Conservation (phyloP, 1,284 basidiomycete genomes). For the Apiotrichum gracile region DNA sequence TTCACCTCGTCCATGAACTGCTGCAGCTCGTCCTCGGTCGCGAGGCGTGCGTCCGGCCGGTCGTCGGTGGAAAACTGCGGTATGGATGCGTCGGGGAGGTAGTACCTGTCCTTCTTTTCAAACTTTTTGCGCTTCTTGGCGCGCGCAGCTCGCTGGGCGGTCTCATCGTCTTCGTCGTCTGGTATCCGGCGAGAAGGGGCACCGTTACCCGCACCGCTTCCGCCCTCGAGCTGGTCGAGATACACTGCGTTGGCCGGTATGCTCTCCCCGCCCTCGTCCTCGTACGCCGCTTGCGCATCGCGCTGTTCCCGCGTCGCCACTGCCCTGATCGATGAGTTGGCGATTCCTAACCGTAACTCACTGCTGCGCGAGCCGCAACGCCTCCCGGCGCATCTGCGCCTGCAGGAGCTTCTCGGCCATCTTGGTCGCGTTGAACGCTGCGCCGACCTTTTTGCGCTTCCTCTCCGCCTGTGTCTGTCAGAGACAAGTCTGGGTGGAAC, state of each 20-base stretch:
- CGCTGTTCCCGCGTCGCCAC: conserved; percentile 33
- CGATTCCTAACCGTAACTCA: conserved; percentile 18
- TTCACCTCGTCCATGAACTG: conserved; percentile 87
- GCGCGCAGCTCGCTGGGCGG: no score
- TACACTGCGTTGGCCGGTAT: conserved; percentile 70
- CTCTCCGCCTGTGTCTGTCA: conserved; percentile 60
- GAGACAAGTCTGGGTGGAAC: not conserved
- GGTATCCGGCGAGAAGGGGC: not conserved
- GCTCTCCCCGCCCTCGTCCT: conserved; percentile 39
- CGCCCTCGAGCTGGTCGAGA: conserved; percentile 70
- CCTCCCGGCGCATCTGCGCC: conserved; percentile 87
- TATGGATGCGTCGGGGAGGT: conserved; percentile 60
- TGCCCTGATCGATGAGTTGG: conserved; percentile 9
- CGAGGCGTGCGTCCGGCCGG: conserved; percentile 77
- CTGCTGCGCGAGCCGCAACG: conserved; percentile 65
- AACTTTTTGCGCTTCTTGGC: conserved; percentile 30
- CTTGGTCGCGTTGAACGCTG: conserved; percentile 71
- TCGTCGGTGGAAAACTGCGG: conserved; percentile 50
- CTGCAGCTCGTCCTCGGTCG: conserved; percentile 86
- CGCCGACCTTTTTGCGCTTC: conserved; percentile 80
- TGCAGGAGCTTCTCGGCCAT: conserved; percentile 87
- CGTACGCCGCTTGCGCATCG: conserved; percentile 18
- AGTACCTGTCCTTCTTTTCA: conserved; percentile 68
- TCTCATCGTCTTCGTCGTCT: no score
- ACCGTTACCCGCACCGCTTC: not conserved